Evolutionary conservation across 2,329 filamentous ascomycete species (phyloP).

Genomic region (Epichloe festucae): DNA sequence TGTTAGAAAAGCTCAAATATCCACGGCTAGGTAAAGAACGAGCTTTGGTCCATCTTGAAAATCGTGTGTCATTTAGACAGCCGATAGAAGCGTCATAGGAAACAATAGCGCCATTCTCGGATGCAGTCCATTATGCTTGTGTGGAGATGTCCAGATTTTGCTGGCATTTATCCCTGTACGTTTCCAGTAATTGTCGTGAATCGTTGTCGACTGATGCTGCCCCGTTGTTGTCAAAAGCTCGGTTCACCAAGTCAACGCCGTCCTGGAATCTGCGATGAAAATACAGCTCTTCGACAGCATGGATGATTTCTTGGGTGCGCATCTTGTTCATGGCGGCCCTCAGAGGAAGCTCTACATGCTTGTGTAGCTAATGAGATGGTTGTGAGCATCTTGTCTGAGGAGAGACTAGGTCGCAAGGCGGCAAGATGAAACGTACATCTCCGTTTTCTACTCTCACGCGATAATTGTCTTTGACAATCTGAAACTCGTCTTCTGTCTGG

Average conservation of each 20-base stretch:
- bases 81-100: background rate
- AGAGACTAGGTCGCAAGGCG: background rate
- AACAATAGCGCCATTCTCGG: background rate
- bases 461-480: conserved; percentile 32
- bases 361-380: conserved; percentile 27
- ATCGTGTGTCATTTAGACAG: background rate
- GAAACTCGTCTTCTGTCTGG: conserved; percentile 39
- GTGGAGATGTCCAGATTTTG: conserved; percentile 14
- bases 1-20: background rate
- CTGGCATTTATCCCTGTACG: conserved; percentile 30
- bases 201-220: conserved; percentile 29
- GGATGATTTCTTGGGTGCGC: conserved; percentile 35
- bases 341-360: conserved; percentile 29
- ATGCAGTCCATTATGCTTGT: background rate
- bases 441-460: conserved; percentile 39
- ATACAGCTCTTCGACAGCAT: conserved; percentile 46
- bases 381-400: background rate
- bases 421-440: conserved; percentile 26
- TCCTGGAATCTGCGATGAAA: conserved; percentile 36
- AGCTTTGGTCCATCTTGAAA: background rate
- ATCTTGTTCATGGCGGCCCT: conserved; percentile 27
- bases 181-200: conserved; percentile 23
- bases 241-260: conserved; percentile 27
- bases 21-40: background rate
- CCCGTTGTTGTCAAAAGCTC: conserved; percentile 19